Conservation (phyloP, 2,329 filamentous ascomycete species). For the Curvularia spicifera region DNA sequence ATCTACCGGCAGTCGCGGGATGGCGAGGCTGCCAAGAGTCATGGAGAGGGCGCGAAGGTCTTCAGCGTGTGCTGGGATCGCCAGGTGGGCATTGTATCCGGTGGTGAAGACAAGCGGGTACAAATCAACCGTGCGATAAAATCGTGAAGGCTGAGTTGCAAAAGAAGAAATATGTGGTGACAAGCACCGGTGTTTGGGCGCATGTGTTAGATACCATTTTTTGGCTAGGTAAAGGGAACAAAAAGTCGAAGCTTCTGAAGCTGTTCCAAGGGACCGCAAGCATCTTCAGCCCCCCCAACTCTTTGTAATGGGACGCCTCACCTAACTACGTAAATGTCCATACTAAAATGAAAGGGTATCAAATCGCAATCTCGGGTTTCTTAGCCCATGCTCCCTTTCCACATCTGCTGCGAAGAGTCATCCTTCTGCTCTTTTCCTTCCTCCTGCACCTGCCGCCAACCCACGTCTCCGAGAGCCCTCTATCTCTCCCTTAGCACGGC, state of each 20-base stretch:
- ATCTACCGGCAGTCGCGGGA: constrained; percentile 74
- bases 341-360: constrained; percentile 34
- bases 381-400: constrained; percentile 1
- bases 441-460: not conserved
- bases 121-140: constrained; percentile 72
- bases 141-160: constrained; percentile 11
- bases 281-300: not conserved
- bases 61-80: constrained; percentile 87
- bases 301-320: not conserved
- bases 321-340: not conserved
- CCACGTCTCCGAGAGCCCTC: not conserved
- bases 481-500: not conserved
- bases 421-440: not conserved
- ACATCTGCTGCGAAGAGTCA: not conserved
- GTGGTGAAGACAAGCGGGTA: constrained; percentile 90
- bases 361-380: constrained; percentile 16
- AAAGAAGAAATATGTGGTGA: not conserved
- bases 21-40: constrained; percentile 59
- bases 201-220: constrained; percentile 26
- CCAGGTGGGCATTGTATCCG: constrained; percentile 86
- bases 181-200: constrained; percentile 20
- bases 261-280: not conserved
- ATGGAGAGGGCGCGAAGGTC: constrained; percentile 87
- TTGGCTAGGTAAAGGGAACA: constrained; percentile 12
- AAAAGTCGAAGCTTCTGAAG: constrained; percentile 3